Base-by-base conservation (phyloP, 805 yeast genomes). In the Geotrichum ghanense region DNA sequence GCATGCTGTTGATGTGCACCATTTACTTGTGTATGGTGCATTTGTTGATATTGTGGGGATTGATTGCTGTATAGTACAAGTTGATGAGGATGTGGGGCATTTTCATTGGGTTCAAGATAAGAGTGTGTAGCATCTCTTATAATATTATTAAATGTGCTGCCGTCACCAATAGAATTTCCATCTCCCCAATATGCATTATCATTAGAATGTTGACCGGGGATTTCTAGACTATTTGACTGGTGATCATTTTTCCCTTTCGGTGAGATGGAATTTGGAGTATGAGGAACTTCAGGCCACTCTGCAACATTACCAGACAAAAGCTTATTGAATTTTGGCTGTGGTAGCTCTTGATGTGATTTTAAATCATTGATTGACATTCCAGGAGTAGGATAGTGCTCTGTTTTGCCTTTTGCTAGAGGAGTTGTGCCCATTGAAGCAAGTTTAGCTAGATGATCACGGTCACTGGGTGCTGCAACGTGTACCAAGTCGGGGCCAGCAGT, bases 381-480 rank as follows among this genome's bases (percentile, higher is more conserved):
- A 10, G 37, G 37, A n/a, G 37, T 31, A 19, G 37, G 37, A 31
- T 31, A 31, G 19, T 31, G 37, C 16, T 31, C 37, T n/a, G 37
- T 31, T 31, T 31, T 16, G 37, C 19, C 17, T 6, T 31, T 31
- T 31, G n/a, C n/a, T n/a, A n/a, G n/a, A n/a, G n/a, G n/a, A n/a
- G n/a, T n/a, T n/a, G n/a, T n/a, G n/a, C n/a, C n/a, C n/a, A n/a
- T n/a, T n/a, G n/a, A n/a, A n/a, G n/a, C n/a, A n/a, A n/a, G n/a
- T n/a, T n/a, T n/a, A n/a, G n/a, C n/a, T n/a, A n/a, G n/a, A n/a
- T n/a, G n/a, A n/a, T n/a, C n/a, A n/a, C n/a, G n/a, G n/a, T n/a
- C n/a, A n/a, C n/a, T n/a, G n/a, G n/a, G n/a, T n/a, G n/a, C n/a
- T n/a, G n/a, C n/a, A n/a, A n/a, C n/a, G n/a, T n/a, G n/a, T n/a